Conservation (phyloP, 176 grass and related monocot species). For the Zoysia japonica region DNA sequence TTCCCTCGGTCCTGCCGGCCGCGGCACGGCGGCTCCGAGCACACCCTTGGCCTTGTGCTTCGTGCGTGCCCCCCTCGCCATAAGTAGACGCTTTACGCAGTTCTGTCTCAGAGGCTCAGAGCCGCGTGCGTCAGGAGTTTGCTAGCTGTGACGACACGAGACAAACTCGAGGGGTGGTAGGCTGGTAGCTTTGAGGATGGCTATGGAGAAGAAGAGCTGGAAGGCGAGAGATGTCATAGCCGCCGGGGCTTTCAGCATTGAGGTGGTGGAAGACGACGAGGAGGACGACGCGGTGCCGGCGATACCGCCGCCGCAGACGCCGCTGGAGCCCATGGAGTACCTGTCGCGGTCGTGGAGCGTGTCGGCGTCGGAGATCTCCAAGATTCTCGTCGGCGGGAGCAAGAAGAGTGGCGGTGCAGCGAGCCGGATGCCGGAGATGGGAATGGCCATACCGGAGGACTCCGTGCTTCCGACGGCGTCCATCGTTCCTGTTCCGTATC, state of each 20-base stretch:
- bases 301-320: slow-evolving; percentile 80
- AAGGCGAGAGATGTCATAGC: slow-evolving; percentile 34
- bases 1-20: slow-evolving; percentile 29
- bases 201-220: slow-evolving; percentile 48
- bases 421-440: slow-evolving; percentile 58
- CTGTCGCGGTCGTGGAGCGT: slow-evolving; percentile 82
- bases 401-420: slow-evolving; percentile 51
- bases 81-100: slow-evolving; percentile 30
- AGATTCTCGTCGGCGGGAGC: slow-evolving; percentile 50
- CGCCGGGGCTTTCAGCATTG: slow-evolving; percentile 19
- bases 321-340: slow-evolving; percentile 85
- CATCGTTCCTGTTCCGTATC: slow-evolving; percentile 31
- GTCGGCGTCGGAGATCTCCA: slow-evolving; percentile 79
- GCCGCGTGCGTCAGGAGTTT: neutral
- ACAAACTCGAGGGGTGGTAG: neutral
- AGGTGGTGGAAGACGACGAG: slow-evolving; percentile 29
- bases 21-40: slow-evolving; percentile 42
- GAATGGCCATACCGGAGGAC: slow-evolving; percentile 64
- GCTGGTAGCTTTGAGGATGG: slow-evolving; percentile 6
- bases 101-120: neutral
- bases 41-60: slow-evolving; percentile 63
- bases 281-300: slow-evolving; percentile 37
- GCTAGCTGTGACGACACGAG: neutral
- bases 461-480: slow-evolving; percentile 47
- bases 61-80: slow-evolving; percentile 50